Evolutionary conservation across 345 rosid species (phyloP), one percentile per base, ranked within the genome.

Genomic region (Limnanthes douglasii): DNA sequence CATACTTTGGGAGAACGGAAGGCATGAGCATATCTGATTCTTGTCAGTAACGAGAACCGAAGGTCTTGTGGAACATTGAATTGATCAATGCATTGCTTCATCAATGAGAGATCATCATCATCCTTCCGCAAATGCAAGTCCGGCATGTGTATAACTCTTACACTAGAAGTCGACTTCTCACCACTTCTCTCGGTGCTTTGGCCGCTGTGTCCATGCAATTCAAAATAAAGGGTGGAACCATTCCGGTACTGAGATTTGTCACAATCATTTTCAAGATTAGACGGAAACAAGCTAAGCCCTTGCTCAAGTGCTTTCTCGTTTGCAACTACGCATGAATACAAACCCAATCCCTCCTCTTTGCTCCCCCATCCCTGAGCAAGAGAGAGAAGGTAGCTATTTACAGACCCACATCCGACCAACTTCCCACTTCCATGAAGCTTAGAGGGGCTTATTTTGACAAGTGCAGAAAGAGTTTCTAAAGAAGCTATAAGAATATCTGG

Each of bases 311-410:
- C 68, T 50, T 66, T 78, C 56, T 88, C 97, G 59, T 82, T 82
- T 44, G 93, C 86, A 41, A 73, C 69, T 44, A 88, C 71, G 56
- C 90, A 78, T 8, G 97, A 88, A 56, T 78, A 82, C 47, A 88
- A 64, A 34, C 95, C 95, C 66, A 82, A 50, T 15, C 97, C 97
- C 57, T 88, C 97, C 57, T 82, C 97, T 61, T 88, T 88, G 69
- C 93, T 88, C 41, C 97, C 95, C 97, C 97, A 88, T 12, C 97
- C 97, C 45, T 88, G 97, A 42, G 93, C 93, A 35, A 88, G 64
- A 41, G 95, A 83, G 30, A 88, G 63, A 14, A 88, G 81, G 63
- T 64, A 68, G 61, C 93, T 62, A 41, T 76, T 88, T 5, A 88
- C 80, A 3, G 84, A 61, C 45, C 77, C 93, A 64, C 95, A 88